Evolutionary conservation across 371 early-diverging fungal species (phyloP), one percentile per base, ranked within the genome.

Genomic region (Rhizomucor miehei): DNA sequence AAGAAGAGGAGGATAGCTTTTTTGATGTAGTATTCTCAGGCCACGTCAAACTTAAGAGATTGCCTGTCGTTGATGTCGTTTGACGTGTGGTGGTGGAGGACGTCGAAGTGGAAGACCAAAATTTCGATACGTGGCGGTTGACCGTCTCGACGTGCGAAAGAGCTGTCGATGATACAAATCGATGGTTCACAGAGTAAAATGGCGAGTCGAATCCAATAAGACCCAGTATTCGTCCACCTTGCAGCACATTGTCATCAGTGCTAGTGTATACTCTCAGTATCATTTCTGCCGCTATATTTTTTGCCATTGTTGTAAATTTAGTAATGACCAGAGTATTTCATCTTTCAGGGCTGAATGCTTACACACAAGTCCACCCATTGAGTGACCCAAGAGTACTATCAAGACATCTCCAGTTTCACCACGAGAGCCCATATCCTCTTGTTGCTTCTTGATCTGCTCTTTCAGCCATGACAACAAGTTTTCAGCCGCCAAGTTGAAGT

Each of bases 281-380:
- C 6, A 73, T 67, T 51, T 85, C 85, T n/a, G 82, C 83, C n/a
- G 77, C 85, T 82, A 49, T 1, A 40, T 35, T n/a, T 34, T 16
- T 2, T 41, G 8, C 11, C 6, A 8, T 12, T 52, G 36, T 21
- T 38, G 23, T 23, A 35, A 16, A 13, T 36, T 24, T 43, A 29
- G 10, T 12, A 37, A 29, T n/a, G n/a, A 29, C 29, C n/a, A n/a
- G 29, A 29, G 3, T 29, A 8, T 29, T 8, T 8, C 29, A 3
- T 29, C 29, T 29, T 29, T 8, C 29, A 29, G 29, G 29, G 29
- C 29, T 29, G 29, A 3, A 29, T 14, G 51, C 71, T 67, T 80
- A 84, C 85, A 75, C 3, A 85, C 82, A 54, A 85, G 66, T 24
- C 85, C 85, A 44, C 85, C 85, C 82, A 85, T 82, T 1, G 82